These are phyloP conservation scores for Phtheirospermum japonicum DNA, from an alignment of 257 asterid genomes.

Conservation along the genomic window DNA sequence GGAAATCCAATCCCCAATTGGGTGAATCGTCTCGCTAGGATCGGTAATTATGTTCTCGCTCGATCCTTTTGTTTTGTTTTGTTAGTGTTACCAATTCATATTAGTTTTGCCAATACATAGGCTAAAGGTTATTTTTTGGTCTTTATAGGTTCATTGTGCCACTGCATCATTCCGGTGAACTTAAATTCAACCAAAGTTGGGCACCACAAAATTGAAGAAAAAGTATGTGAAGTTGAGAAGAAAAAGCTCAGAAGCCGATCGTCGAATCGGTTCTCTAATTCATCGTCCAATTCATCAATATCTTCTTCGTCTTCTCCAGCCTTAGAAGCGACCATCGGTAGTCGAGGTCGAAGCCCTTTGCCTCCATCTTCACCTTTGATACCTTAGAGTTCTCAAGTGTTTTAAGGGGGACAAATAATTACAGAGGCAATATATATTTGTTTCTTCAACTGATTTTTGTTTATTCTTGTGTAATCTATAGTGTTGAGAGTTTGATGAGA, in stretches of 20 bases:
- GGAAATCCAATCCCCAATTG: conserved; percentile 55
- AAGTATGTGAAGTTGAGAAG: conserved; percentile 45
- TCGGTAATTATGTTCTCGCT: too few species aligned
- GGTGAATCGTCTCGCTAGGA: conserved; percentile 71
- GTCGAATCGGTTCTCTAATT: conserved; percentile 25
- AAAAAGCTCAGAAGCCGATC: conserved; percentile 53
- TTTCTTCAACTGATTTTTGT: conserved; percentile 22
- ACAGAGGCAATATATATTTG: conserved; percentile 1
- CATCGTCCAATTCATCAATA: conserved; percentile 20
- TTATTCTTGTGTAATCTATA: too few species aligned
- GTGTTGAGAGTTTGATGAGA: conserved; percentile 21
- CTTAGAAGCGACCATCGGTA: conserved; percentile 23
- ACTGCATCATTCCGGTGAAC: conserved; percentile 68
- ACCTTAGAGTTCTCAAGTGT: neutral
- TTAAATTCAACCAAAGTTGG: conserved; percentile 55
- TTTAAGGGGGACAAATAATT: conserved; percentile 5
- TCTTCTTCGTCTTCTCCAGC: conserved; percentile 47
- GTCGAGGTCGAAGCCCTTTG: conserved; percentile 28
- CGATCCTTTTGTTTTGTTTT: too few species aligned
- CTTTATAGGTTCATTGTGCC: conserved; percentile 55
- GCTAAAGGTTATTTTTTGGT: neutral
- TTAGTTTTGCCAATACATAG: too few species aligned
- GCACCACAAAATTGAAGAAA: conserved; percentile 53
- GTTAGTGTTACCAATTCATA: too few species aligned
- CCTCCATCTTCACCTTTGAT: conserved; percentile 37